These are phyloP conservation scores for Punica granatum DNA, from an alignment of 345 rosid genomes.

Conservation along the genomic window DNA sequence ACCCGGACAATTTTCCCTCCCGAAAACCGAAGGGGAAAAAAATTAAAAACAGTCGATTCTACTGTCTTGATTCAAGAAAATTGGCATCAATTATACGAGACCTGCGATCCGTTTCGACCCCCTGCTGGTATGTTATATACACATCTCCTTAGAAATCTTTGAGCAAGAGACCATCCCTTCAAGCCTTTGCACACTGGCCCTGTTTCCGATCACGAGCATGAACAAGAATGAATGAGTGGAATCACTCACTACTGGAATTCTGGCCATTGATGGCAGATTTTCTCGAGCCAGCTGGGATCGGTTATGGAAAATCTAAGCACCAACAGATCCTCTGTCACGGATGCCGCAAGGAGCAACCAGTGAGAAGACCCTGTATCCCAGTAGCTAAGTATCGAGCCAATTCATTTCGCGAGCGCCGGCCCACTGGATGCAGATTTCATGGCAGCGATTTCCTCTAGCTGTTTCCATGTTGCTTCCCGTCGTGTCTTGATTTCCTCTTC, in stretches of 20 bases:
- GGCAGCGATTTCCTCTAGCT: conserved; percentile 63
- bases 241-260: neutral
- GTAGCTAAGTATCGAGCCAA: neutral
- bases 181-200: neutral
- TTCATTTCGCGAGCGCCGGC: conserved; percentile 23
- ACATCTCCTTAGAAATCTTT: neutral
- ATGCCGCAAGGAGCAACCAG: neutral
- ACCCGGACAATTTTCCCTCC: neutral
- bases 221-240: neutral
- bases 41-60: neutral
- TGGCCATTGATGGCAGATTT: neutral
- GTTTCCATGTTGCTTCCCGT: conserved; percentile 61
- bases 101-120: neutral
- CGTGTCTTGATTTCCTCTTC: conserved; percentile 38
- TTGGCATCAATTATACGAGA: neutral
- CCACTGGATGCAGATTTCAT: conserved; percentile 41
- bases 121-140: neutral
- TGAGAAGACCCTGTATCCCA: neutral
- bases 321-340: neutral
- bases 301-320: neutral
- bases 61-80: neutral
- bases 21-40: neutral
- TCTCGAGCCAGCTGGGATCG: neutral
- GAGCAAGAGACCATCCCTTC: neutral
- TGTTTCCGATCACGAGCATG: neutral